phyloP scores from a whole-genome alignment of 306 rosid genomes.

The Spatholobus suberectus region DNA sequence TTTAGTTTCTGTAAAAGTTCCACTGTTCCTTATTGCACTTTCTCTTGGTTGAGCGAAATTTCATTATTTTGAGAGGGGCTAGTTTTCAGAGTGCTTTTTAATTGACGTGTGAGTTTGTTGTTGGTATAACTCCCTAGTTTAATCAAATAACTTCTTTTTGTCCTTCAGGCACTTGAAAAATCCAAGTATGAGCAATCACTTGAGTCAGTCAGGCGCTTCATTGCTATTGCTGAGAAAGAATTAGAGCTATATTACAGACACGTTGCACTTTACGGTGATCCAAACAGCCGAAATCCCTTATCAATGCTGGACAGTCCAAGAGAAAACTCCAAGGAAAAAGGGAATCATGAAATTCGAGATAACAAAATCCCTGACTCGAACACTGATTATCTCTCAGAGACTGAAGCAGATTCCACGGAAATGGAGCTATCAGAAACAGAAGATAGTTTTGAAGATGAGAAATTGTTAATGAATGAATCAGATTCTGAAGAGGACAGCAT shows the following conservation, averaged over 20 bases:
- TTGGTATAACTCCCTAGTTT: not conserved
- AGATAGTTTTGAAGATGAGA: slow-evolving; percentile 48
- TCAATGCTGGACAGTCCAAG: slow-evolving; percentile 62
- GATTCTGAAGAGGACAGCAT: slow-evolving; percentile 56
- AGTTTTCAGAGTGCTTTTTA: too few species aligned
- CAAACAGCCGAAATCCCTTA: slow-evolving; percentile 67
- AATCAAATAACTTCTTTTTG: slow-evolving; percentile 3
- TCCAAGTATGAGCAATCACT: slow-evolving; percentile 93
- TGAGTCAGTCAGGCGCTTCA: slow-evolving; percentile 80
- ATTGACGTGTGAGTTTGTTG: not conserved
- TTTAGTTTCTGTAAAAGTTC: not conserved
- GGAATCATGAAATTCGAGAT: slow-evolving; percentile 34
- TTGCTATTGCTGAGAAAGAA: slow-evolving; percentile 85
- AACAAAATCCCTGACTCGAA: slow-evolving; percentile 39
- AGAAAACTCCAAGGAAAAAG: slow-evolving; percentile 35
- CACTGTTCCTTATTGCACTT: not conserved
- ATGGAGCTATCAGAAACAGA: slow-evolving; percentile 52
- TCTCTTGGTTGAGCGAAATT: not conserved
- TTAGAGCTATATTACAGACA: slow-evolving; percentile 86
- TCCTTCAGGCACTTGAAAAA: slow-evolving; percentile 85
- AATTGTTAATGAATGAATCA: slow-evolving; percentile 48
- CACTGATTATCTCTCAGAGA: slow-evolving; percentile 44
- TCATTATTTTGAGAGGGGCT: too few species aligned
- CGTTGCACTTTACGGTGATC: slow-evolving; percentile 81
- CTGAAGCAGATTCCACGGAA: slow-evolving; percentile 45